Conservation (phyloP, 225 moss, liverwort and hornwort genomes). For the Physcomitrellopsis africana region DNA sequence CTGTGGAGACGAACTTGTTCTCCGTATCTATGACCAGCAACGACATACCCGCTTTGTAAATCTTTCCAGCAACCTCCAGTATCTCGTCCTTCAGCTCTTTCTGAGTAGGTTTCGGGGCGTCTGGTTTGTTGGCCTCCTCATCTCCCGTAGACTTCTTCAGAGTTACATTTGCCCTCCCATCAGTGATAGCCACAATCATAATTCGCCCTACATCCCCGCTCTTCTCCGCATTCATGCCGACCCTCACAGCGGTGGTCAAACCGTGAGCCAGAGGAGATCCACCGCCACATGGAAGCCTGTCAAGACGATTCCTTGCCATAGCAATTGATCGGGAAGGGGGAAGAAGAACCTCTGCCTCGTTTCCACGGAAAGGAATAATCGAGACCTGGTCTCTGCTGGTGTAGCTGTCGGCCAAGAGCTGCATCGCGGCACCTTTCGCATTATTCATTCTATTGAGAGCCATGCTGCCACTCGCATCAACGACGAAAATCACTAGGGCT, state of each 20-base stretch:
- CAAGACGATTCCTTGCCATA: constrained; percentile 94
- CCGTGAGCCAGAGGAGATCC: constrained; percentile 97
- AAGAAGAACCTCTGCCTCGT: constrained; percentile 90
- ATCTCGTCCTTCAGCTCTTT: constrained; percentile 90
- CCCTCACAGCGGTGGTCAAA: constrained; percentile 91
- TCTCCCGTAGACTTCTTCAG: constrained; percentile 89
- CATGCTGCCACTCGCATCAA: constrained; percentile 99
- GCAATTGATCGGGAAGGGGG: constrained; percentile 98
- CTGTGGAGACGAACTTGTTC: constrained; percentile 98
- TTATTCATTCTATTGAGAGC: constrained; percentile 99
- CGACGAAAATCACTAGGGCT: constrained; percentile 96
- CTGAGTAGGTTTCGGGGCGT: constrained; percentile 81
- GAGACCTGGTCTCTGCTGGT: constrained; percentile 99
- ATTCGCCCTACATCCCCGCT: constrained; percentile 96
- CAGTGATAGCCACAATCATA: constrained; percentile 98
- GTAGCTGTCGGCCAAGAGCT: constrained; percentile 95
- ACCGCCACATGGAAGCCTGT: constrained; percentile 95
- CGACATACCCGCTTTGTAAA: constrained; percentile 92
- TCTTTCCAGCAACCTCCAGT: constrained; percentile 87
- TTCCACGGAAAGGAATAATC: constrained; percentile 96
- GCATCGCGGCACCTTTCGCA: constrained; percentile 99
- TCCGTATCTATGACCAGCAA: constrained; percentile 95
- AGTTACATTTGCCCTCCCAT: constrained; percentile 94
- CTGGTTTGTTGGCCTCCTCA: constrained; percentile 84
- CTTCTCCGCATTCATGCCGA: constrained; percentile 96